Evolutionary conservation across 768 basidiomycete genomes (phyloP), one percentile per base, ranked within the genome.

Genomic region (Megacollybia marginata): DNA sequence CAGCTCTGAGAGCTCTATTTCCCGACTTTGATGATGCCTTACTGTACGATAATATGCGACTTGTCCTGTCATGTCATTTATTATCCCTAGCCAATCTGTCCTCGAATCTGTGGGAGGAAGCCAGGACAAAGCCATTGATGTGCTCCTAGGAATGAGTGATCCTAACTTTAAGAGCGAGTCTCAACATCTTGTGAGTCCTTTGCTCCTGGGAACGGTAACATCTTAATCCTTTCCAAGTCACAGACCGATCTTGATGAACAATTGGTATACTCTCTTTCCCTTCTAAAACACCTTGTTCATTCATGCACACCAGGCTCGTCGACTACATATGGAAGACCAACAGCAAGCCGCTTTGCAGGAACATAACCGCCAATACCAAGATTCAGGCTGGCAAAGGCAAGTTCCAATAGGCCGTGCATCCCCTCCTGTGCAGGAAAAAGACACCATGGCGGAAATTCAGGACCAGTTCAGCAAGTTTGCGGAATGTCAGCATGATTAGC

Each of bases 101-200:
- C 70, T 93, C 44, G 79, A 89, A 51, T 84, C 83, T 6, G 85
- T 84, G 5, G 59, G 69, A n/a, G 75, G 82, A 10, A 69, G 88
- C 55, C 80, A 89, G 54, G 88, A 88, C 53, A 75, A 73, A 28
- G 90, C 90, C 5, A 74, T 92, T 49, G 89, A 92, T 57, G 67
- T 74, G 1, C 71, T 93, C 9, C 75, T 93, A 7, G 85, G 83
- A 9, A 92, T 93, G 90, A 90, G 76, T 65, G 91, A 93, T 66
- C 89, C 89, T 1, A 73, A 82, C 7, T 91, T 85, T 59, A 72
- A 60, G 49, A 65, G 67, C 43, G 71, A 81, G 4, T 60, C 70
- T 10, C 42, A 35, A 12, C 55, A 54, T 9, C 54, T 53, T 44
- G 57, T 23, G 5, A 56, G 48, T n/a, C 51, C 52, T n/a, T 53